Base-by-base conservation (phyloP, 179 eudicot genomes). In the Amaranthus tricolor region DNA sequence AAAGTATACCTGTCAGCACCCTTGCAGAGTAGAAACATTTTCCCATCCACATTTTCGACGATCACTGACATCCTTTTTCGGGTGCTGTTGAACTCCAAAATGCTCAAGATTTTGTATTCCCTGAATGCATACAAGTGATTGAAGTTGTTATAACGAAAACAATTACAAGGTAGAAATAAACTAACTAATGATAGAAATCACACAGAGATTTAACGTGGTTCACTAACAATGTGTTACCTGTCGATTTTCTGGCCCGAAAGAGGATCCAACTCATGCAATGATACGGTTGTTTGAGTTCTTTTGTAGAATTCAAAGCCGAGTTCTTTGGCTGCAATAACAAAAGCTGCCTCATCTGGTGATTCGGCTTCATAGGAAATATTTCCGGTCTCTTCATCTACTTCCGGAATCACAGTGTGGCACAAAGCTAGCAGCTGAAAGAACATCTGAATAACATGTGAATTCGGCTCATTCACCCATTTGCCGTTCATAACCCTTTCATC, bases 301-400 rank as follows among this genome's bases (percentile, higher is more conserved):
- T 85, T 89, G 61, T 84, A 86, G 78, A 94, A 90, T 77, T 94
- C 88, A 72, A 94, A 94, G 45, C 98, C 98, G 45, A 94, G 75
- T 80, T 94, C 97, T 84, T 89, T 84, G n/a, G 97, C 98, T 16
- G 98, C 97, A 80, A 94, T 85, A 16, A 94, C 98, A 85, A 94
- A 94, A 44, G 98, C 98, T 54, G 98, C 92, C 77, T 94, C 98
- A 71, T 94, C 98, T 11, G 98, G 98, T 68, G 98, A 94, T 71
- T 94, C 98, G 20, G 98, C 98, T 83, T 94, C 98, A 80, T 94
- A 94, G 8, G 91, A 77, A 66, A 90, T 73, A 54, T 86, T 90
- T 47, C 92, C 92, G 0, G 92, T 87, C n/a, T 83, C 84, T 80
- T 91, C 91, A 73, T 94, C 96, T 19, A 85, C 87, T 58, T 94